Base-by-base conservation (phyloP, 1,284 basidiomycete genomes). In the Papiliotrema flavescens region DNA sequence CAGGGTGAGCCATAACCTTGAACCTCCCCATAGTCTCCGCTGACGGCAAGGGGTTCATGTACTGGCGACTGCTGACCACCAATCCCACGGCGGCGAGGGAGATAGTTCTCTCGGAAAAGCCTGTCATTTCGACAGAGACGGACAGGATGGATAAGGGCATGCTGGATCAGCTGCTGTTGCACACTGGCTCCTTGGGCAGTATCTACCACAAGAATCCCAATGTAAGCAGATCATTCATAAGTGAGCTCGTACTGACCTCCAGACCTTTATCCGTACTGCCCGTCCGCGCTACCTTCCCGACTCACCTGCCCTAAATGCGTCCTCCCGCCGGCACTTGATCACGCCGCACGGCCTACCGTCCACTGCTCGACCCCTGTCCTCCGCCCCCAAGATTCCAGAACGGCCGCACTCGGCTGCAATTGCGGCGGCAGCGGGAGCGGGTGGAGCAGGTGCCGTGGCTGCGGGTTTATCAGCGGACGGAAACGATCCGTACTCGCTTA, bases 61-160 rank as follows among this genome's bases (percentile, higher is more conserved):
- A 98, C 78, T 98, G 95, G 95, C 86, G 96, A 46, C 81, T 99
- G 77, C 82, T 98, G 37, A 95, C 95, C 1, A 88, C 93, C 63
- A 93, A 97, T 72, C 93, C 96, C 1, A 80, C 86, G 1, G 87
- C 88, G 1, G 95, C 96, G 2, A 84, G 87, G 41, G 87, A 90
- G 63, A 88, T 98, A 57, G 93, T 98, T n/a, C 81, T 98, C 19
- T 83, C 90, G 8, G 89, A 92, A 61, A 98, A 97, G 67, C 96
- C 96, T 17, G 81, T 91, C 3, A 98, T 98, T 62, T 94, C 91
- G n/a, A 98, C 92, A 1, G 94, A 98, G 73, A 91, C 92, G 6
- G 96, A 99, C 71, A 80, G 92, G 39, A 97, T 98, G 90, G 94
- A 97, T 71, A 84, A 92, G 64, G 90, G 91, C 23, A 88, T 93